Base-by-base conservation (phyloP, 805 yeast genomes). In the Metschnikowia sp. region DNA sequence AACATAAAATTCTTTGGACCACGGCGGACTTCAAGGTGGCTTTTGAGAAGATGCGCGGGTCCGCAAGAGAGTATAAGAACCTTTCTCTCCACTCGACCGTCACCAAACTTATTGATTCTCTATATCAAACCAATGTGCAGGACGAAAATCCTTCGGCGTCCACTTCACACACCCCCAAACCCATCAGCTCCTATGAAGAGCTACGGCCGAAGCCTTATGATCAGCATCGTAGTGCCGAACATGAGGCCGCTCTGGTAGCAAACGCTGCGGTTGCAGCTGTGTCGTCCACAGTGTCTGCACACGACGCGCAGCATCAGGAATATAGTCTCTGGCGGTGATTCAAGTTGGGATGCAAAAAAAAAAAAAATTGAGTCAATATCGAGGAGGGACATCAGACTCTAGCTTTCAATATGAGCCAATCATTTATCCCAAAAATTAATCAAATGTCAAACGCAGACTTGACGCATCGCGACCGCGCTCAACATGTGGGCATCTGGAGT, bases 21-120 rank as follows among this genome's bases (percentile, higher is more conserved):
- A 83, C 84, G 1, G 58, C 74, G 1, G 94, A 87, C 63, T 74
- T 86, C 51, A 74, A 75, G 50, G 70, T 75, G 12, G 82, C 82
- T 38, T 86, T 81, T 58, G 87, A 82, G 47, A 77, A 76, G 50
- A 73, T 84, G 79, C 76, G 78, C 55, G 55, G 74, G 8, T 66
- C 75, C 5, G 66, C 83, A 10, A 73, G 79, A 44, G 84, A 80
- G 46, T 43, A 75, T 44, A 50, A 50, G 44, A 47, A 37, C 30
- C 40, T 52, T 7, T 49, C 56, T 4, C 45, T 55, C 8, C 57
- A 54, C 18, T 18, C 46, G 28, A 32, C 44, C 31, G 46, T 56
- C 28, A 26, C 55, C 32, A 52, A 52, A 44, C 54, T 55, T 39
- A 47, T 52, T 29, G 47, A 49, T 34, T 13, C 44, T 10, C 30